phyloP scores from a whole-genome alignment of 2,329 filamentous ascomycete species.

The Pseudodiploospora longispora region DNA sequence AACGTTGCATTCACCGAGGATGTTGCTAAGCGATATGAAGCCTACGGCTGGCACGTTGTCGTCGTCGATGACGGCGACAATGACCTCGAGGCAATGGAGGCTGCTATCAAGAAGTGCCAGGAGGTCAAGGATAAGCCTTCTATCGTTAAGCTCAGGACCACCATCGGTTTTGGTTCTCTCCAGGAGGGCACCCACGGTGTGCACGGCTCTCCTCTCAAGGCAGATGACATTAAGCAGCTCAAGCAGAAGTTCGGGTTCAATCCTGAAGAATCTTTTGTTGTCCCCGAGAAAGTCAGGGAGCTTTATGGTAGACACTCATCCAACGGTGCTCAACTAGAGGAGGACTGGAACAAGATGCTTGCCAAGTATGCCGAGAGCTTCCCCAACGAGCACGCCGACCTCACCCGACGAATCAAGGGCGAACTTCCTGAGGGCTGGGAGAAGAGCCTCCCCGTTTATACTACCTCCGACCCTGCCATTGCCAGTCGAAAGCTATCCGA shows the following conservation, averaged over 20 bases:
- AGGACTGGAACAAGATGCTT: constrained; percentile 92
- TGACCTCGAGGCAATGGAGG: constrained; percentile 81
- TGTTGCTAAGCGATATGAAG: constrained; percentile 85
- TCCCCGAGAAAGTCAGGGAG: constrained; percentile 93
- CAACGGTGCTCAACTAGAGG: constrained; percentile 79
- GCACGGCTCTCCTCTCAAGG: constrained; percentile 92
- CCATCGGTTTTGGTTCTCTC: constrained; percentile 91
- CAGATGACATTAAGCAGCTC: constrained; percentile 85
- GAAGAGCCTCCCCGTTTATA: constrained; percentile 87
- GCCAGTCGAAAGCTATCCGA: constrained; percentile 96
- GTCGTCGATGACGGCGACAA: constrained; percentile 80
- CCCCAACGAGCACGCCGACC: constrained; percentile 71
- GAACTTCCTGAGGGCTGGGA: constrained; percentile 95
- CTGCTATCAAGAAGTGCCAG: constrained; percentile 77
- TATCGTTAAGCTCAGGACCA: constrained; percentile 93
- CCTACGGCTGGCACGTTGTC: constrained; percentile 92
- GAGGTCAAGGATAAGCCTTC: constrained; percentile 92
- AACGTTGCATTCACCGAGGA: constrained; percentile 97
- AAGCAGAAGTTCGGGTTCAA: constrained; percentile 96
- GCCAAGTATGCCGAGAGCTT: constrained; percentile 75
- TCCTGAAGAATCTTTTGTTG: constrained; percentile 84
- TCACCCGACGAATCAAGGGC: constrained; percentile 69
- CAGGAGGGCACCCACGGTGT: constrained; percentile 91
- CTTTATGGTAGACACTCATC: constrained; percentile 76
- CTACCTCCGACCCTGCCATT: constrained; percentile 71